Conservation (phyloP, 768 basidiomycete species). For the Dentipellis sp. region DNA sequence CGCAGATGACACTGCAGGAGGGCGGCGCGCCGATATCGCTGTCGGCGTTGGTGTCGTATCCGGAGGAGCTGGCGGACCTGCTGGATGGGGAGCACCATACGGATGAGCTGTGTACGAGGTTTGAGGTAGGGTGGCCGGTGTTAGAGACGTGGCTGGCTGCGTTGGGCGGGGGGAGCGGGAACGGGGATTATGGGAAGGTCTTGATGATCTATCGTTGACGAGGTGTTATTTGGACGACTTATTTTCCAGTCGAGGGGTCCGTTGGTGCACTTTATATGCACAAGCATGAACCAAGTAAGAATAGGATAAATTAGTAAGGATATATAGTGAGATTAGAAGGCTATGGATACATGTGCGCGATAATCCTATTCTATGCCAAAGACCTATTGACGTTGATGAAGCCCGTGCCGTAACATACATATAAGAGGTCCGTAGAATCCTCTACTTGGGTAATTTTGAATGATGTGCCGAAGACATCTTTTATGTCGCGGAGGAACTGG, state of each 20-base stretch:
- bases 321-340: background rate
- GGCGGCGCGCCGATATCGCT: constrained; percentile 6
- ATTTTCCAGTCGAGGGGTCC: background rate
- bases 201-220: constrained; percentile 67
- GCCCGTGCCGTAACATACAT: constrained; percentile 89
- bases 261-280: background rate
- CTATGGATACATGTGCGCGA: background rate
- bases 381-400: constrained; percentile 84
- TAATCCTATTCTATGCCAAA: constrained; percentile 38
- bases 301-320: background rate
- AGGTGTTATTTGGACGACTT: background rate
- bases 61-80: constrained; percentile 45
- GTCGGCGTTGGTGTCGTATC: constrained; percentile 30
- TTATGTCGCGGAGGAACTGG: constrained; percentile 82
- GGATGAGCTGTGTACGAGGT: constrained; percentile 79
- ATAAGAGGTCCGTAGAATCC: constrained; percentile 52
- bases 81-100: constrained; percentile 89
- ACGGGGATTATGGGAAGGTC: constrained; percentile 65
- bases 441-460: constrained; percentile 80
- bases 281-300: background rate
- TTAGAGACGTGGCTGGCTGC: constrained; percentile 63
- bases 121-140: constrained; percentile 77
- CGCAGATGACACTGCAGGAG: constrained; percentile 16
- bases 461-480: constrained; percentile 77
- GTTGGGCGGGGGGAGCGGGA: constrained; percentile 50